Base-by-base conservation (phyloP, 2,329 filamentous ascomycete species). In the Pestalotiopsis sp. region DNA sequence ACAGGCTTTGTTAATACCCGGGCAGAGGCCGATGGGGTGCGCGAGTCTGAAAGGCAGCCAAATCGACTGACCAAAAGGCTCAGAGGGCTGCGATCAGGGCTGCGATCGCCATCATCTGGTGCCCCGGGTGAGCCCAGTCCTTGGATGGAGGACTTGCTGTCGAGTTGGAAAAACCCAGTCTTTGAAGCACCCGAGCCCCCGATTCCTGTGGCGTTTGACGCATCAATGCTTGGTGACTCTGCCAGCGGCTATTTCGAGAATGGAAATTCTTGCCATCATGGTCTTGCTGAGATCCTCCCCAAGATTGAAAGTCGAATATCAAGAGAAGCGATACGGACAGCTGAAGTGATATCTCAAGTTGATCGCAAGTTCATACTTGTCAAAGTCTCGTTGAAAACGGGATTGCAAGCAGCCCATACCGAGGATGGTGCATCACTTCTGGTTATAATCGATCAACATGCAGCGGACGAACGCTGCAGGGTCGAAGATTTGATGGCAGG, bases 361-460 rank as follows among this genome's bases (percentile, higher is more conserved):
- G 95, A 98, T 77, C 85, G 83, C 14, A 99, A 99, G 78, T 99
- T 97, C 76, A 92, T 99, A 17, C 81, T 99, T 0, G 84, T 90
- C 25, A 91, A 88, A 70, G 81, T 93, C 64, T 77, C 79, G 0
- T 65, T 75, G 20, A 77, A 14, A 75, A 25, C 25, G 52, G 64
- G 14, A 4, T 6, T 6, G 27, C 36, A 36, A 17, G 3, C 39
- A 6, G 67, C 69, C 17, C 5, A 5, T 17, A 6, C 59, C 59
- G 31, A 55, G 5, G 39, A 52, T 4, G 39, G 58, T 14, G 69
- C 63, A 12, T 68, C 76, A 63, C 31, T 90, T 1, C 81, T 98
- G 4, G 85, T 97, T 0, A 83, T 98, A 52, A 86, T 98, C 5
- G 96, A 99, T 75, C 96, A 99, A 76, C 96, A 99, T 77, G 96